Base-by-base conservation (phyloP, 306 rosid genomes). In the Phaseolus lunatus region DNA sequence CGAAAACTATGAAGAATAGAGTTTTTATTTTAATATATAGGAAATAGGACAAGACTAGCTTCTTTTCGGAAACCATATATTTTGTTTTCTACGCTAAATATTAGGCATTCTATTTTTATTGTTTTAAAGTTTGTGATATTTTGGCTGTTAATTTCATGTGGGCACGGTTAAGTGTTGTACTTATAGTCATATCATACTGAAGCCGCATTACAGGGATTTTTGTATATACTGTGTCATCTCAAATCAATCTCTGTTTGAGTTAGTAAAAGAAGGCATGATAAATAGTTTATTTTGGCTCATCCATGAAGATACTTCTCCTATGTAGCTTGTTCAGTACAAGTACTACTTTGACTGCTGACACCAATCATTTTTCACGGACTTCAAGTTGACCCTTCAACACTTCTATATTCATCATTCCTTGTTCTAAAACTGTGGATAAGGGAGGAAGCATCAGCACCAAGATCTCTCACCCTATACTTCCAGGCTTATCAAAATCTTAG, bases 271-370 rank as follows among this genome's bases (percentile, higher is more conserved):
- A 41, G 20, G 24, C 65, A 58, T 19, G 76, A 44, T 49, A 59
- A 78, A 69, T 31, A 15, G 27, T 31, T 15, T 53, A 56, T 70
- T 49, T 71, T 19, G 16, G 19, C 83, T 62, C 22, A 59, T 15
- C 20, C 66, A 26, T 41, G 37, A 44, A 64, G 66, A 76, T 37
- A 65, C 72, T 22, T 76, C 66, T 65, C 43, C 35, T 37, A 50
- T 31, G 20, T 43, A 56, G 15, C 41, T 57, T 69, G 41, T 78
- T 50, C 43, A 52, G 62, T 27, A 75, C 12, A 22, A 57, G 54
- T 27, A 53, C 76, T 61, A 47, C 65, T 64, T 49, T 80, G 74
- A 80, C 83, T 22, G 41, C 74, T 39, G 29, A 64, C 79, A 43
- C 16, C 78, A 73, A 52, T 65, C 37, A 9, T 27, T 44, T 71